Evolutionary conservation across 768 basidiomycete genomes (phyloP).

Genomic region (Suillus weaverae): DNA sequence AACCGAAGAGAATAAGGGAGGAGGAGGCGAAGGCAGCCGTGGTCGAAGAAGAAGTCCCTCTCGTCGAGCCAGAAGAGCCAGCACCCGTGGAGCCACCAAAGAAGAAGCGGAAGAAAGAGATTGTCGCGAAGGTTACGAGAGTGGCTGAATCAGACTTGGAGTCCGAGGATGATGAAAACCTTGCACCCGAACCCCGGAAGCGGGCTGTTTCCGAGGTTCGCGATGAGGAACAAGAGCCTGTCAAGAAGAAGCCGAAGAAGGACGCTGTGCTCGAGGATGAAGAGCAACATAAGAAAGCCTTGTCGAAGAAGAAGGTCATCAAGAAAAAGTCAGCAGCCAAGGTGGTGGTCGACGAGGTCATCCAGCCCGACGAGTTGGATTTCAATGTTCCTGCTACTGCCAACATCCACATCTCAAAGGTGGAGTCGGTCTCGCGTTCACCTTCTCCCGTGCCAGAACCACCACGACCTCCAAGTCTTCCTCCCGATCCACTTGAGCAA

Average conservation of each 20-base stretch:
- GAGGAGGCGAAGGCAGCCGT: constrained; percentile 30
- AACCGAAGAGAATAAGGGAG: constrained; percentile 39
- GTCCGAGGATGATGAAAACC: constrained; percentile 58
- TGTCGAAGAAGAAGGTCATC: constrained; percentile 35
- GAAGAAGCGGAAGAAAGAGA: constrained; percentile 60
- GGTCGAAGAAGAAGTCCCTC: constrained; percentile 26
- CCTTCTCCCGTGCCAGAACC: constrained; percentile 48
- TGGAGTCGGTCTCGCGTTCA: constrained; percentile 49
- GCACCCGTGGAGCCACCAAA: constrained; percentile 45
- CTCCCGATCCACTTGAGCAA: constrained; percentile 51
- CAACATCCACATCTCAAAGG: constrained; percentile 47
- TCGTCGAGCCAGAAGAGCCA: constrained; percentile 34
- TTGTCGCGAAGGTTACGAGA: constrained; percentile 32
- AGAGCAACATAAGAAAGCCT: constrained; percentile 25
- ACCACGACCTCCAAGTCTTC: constrained; percentile 43
- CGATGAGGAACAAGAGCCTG: constrained; percentile 40
- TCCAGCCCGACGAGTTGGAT: constrained; percentile 49
- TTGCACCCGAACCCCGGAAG: constrained; percentile 40
- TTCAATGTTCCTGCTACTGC: constrained; percentile 52
- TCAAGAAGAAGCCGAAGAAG: constrained; percentile 40
- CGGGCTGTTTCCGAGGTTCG: constrained; percentile 44
- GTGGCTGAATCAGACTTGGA: constrained; percentile 50
- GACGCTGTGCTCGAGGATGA: constrained; percentile 28
- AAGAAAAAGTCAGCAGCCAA: constrained; percentile 34
- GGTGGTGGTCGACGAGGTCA: constrained; percentile 48